These are phyloP conservation scores for Leccinum olivaceoglutinosum DNA, from an alignment of 1,284 basidiomycete genomes.

Conservation along the genomic window DNA sequence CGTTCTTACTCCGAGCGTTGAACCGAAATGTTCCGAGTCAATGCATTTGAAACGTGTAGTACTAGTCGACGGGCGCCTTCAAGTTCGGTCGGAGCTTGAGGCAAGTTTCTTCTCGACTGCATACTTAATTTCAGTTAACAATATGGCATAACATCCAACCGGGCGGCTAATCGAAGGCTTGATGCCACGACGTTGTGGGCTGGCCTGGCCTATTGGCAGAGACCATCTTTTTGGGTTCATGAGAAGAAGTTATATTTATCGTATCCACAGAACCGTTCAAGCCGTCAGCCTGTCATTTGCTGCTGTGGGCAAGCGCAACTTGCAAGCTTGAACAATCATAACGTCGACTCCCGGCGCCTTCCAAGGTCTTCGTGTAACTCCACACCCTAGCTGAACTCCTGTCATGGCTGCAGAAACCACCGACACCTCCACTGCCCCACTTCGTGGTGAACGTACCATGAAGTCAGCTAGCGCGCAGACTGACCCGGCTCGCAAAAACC, in stretches of 20 bases:
- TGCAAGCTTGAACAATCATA: not conserved
- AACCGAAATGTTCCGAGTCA: no score
- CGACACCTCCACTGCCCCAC: not conserved
- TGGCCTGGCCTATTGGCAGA: not conserved
- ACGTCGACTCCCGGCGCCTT: not conserved
- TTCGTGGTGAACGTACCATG: not conserved
- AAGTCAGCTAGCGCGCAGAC: not conserved
- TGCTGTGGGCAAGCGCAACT: not conserved
- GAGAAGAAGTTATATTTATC: not conserved
- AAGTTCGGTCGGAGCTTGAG: no score
- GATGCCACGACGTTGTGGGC: not conserved
- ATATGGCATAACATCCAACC: not conserved
- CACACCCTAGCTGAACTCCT: not conserved
- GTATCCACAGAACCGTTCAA: not conserved
- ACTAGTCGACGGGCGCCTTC: no score
- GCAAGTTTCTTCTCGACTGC: not conserved
- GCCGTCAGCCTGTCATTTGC: not conserved
- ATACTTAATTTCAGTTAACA: not conserved
- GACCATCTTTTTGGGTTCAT: not conserved
- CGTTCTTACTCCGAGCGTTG: no score
- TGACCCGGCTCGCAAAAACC: slow-evolving; percentile 17
- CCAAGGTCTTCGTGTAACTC: not conserved
- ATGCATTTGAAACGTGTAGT: no score
- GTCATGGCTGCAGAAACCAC: not conserved
- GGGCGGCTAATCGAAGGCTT: not conserved